Evolutionary conservation across 2,329 filamentous ascomycete genomes (phyloP).

Genomic region (Akanthomyces lecanii): DNA sequence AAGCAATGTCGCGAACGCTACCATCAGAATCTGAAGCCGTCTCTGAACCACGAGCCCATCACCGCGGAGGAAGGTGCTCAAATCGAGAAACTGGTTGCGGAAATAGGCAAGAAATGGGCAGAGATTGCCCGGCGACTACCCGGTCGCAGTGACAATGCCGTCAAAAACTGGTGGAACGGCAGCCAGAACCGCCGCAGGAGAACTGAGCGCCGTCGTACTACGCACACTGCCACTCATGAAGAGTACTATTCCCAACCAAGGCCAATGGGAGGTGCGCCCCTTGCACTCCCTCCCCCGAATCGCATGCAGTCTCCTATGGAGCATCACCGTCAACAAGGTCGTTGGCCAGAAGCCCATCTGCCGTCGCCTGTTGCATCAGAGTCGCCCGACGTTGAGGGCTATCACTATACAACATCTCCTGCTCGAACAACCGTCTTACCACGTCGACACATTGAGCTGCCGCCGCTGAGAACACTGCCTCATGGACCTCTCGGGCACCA

Average conservation of each 20-base stretch:
- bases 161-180: constrained; percentile 98
- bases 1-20: constrained; percentile 96
- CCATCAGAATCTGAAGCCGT: constrained; percentile 85
- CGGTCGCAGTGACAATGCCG: constrained; percentile 87
- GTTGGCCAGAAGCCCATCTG: constrained; percentile 31
- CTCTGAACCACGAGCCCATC: constrained; percentile 70
- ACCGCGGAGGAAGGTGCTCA: constrained; percentile 62
- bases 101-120: constrained; percentile 85
- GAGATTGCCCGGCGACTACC: constrained; percentile 80
- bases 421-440: constrained; percentile 31
- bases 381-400: constrained; percentile 63
- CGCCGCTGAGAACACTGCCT: constrained; percentile 28
- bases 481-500: background rate
- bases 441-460: constrained; percentile 41
- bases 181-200: constrained; percentile 76
- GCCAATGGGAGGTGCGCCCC: constrained; percentile 3
- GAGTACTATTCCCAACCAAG: constrained; percentile 9
- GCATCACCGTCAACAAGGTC: constrained; percentile 22
- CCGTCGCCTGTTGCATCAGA: constrained; percentile 38
- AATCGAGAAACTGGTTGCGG: constrained; percentile 72
- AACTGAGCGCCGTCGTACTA: constrained; percentile 37
- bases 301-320: constrained; percentile 18
- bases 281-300: constrained; percentile 23
- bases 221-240: constrained; percentile 20
- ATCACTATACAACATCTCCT: constrained; percentile 60